These are phyloP conservation scores for Daldinia eschscholtzii DNA, from an alignment of 2,329 filamentous ascomycete genomes.

Conservation along the genomic window DNA sequence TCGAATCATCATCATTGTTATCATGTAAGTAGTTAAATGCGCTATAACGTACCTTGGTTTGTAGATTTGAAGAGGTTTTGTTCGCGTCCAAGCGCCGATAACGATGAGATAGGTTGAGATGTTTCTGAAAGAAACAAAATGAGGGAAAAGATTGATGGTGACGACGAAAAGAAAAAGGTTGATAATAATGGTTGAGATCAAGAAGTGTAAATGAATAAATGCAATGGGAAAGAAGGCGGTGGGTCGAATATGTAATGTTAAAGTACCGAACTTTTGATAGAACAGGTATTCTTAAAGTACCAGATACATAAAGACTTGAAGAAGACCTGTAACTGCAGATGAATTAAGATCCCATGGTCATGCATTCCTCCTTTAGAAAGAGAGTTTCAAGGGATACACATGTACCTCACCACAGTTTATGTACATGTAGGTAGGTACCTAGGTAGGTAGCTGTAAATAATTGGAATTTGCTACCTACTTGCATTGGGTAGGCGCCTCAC, in stretches of 20 bases:
- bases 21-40: conserved; percentile 14
- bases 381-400: conserved; percentile 36
- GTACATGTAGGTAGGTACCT: too few relatives aligned
- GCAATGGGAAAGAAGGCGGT: conserved; percentile 29
- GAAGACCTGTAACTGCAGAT: conserved; percentile 16
- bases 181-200: conserved; percentile 33
- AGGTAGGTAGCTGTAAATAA: neutral
- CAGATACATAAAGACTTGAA: neutral
- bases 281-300: neutral
- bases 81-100: conserved; percentile 6
- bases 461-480: conserved; percentile 18
- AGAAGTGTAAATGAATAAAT: conserved; percentile 25
- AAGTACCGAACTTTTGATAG: conserved; percentile 7
- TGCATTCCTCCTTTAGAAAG: conserved; percentile 30
- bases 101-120: conserved; percentile 15
- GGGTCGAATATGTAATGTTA: conserved; percentile 33
- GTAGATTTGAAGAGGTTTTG: conserved; percentile 13
- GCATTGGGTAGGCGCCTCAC: conserved; percentile 8
- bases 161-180: conserved; percentile 23
- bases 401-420: conserved; percentile 19
- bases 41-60: conserved; percentile 25
- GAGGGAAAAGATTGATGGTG: conserved; percentile 26
- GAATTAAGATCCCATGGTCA: conserved; percentile 34
- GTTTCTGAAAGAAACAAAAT: conserved; percentile 20
- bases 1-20: conserved; percentile 2